Evolutionary conservation across 106 monocot species (phyloP).

Genomic region (Dactylorhiza incarnata): DNA sequence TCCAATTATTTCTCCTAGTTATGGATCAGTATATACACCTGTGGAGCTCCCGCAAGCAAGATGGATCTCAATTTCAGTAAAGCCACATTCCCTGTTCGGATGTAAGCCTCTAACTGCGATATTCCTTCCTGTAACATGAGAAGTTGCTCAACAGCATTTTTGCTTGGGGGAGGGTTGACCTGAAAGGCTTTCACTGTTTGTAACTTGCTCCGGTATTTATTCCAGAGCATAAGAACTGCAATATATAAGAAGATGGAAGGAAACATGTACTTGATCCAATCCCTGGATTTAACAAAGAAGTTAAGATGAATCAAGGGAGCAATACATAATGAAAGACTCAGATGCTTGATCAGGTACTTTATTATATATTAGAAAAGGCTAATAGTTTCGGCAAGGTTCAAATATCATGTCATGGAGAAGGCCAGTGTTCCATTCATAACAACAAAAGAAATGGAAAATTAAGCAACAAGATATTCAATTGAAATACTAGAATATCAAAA

Average conservation of each 20-base stretch:
- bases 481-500: too few relatives aligned
- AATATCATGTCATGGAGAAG: too few relatives aligned
- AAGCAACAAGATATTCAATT: too few relatives aligned
- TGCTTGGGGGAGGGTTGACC: constrained; percentile 38
- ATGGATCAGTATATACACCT: constrained; percentile 30
- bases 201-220: constrained; percentile 29
- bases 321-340: background rate
- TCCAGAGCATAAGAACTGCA: constrained; percentile 47
- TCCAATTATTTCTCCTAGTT: background rate
- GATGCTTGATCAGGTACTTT: background rate
- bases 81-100: constrained; percentile 46
- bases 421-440: too few relatives aligned
- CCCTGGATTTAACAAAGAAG: constrained; percentile 29
- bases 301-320: background rate
- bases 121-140: constrained; percentile 59
- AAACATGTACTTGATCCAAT: constrained; percentile 40
- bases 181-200: constrained; percentile 33
- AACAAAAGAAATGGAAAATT: too few relatives aligned
- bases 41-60: constrained; percentile 44
- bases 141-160: constrained; percentile 71
- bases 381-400: too few relatives aligned
- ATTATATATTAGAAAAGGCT: too few relatives aligned
- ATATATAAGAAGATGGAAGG: constrained; percentile 31
- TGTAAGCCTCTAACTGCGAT: constrained; percentile 40
- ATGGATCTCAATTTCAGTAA: constrained; percentile 69